Conservation (phyloP, 2,329 filamentous ascomycete genomes). For the Fonsecaea multimorphosa region DNA sequence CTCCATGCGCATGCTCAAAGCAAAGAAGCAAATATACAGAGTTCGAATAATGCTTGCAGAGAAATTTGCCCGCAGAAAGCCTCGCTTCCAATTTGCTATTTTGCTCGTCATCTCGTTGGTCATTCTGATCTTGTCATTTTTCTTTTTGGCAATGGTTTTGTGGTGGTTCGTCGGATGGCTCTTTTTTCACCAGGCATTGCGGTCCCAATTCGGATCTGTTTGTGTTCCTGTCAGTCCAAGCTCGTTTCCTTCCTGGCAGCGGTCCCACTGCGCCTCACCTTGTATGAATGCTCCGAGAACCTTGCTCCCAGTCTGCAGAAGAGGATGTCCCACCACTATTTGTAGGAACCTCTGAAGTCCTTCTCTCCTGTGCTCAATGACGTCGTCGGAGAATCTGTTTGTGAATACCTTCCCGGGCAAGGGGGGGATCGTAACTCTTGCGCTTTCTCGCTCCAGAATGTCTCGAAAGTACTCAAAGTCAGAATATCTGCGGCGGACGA, state of each 20-base stretch:
- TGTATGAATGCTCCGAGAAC: conserved; percentile 96
- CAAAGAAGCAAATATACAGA: background rate
- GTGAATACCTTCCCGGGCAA: conserved; percentile 97
- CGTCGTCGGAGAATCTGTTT: conserved; percentile 96
- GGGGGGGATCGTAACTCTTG: conserved; percentile 87
- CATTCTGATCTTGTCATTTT: conserved; percentile 8
- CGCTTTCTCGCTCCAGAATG: conserved; percentile 93
- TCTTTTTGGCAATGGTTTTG: background rate
- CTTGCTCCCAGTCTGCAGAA: conserved; percentile 96
- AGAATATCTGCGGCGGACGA: conserved; percentile 90
- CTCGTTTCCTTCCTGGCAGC: background rate
- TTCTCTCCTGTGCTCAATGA: conserved; percentile 91
- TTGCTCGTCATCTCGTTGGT: conserved; percentile 21
- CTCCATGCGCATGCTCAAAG: background rate
- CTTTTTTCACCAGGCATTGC: conserved; percentile 73
- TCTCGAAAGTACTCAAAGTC: conserved; percentile 99
- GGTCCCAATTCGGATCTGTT: conserved; percentile 73
- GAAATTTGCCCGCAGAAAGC: conserved; percentile 5
- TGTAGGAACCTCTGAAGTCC: conserved; percentile 94
- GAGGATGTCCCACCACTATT: conserved; percentile 95
- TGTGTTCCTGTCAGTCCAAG: background rate
- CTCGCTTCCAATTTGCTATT: conserved; percentile 4
- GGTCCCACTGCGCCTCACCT: conserved; percentile 64
- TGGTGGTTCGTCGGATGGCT: background rate
- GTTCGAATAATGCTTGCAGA: conserved; percentile 3